Base-by-base conservation (phyloP, 1,139 yeast species). In the Keqinozyma sinolaborantium region DNA sequence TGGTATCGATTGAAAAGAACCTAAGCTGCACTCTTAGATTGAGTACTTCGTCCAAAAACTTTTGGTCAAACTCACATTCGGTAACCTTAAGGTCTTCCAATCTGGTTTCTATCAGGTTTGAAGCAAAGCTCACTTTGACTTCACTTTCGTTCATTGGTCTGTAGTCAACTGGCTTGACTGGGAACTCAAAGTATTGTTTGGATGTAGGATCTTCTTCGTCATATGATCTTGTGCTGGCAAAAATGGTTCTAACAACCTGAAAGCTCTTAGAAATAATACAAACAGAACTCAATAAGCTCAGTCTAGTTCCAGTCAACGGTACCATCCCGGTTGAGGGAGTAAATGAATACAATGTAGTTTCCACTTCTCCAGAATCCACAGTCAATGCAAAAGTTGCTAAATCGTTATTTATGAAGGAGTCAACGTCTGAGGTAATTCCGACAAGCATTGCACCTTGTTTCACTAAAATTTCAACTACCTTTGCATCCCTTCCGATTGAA, bases 141-240 rank as follows among this genome's bases (percentile, higher is more conserved):
- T n/a, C n/a, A n/a, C n/a, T n/a, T n/a, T n/a, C n/a, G n/a, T n/a
- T n/a, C n/a, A n/a, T n/a, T n/a, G n/a, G 41, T 28, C 39, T 34
- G 24, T 26, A 41, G 23, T 40, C 45, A 4, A 35, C 38, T 4
- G 33, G 38, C 26, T 38, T 41, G 31, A 38, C 40, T 8, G 45
- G 44, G 23, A 28, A 40, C 19, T 40, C 38, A 18, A 29, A 28
- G 18, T 32, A 34, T 6, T 26, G 36, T 23, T 30, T 32, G 4
- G 41, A 38, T 5, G 34, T 11, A 14, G 23, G 41, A 24, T 40
- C 44, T 8, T 30, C 29, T 5, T 30, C 25, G 16, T 40, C 45
- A 29, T 28, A 36, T 20, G 41, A 30, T 23, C 42, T 30, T 10
- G 27, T 35, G 7, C 29, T 30, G 8, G 30, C 35, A 30, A 37